Conservation (phyloP, 2,329 filamentous ascomycete species). For the Botrytis sinoallii region DNA sequence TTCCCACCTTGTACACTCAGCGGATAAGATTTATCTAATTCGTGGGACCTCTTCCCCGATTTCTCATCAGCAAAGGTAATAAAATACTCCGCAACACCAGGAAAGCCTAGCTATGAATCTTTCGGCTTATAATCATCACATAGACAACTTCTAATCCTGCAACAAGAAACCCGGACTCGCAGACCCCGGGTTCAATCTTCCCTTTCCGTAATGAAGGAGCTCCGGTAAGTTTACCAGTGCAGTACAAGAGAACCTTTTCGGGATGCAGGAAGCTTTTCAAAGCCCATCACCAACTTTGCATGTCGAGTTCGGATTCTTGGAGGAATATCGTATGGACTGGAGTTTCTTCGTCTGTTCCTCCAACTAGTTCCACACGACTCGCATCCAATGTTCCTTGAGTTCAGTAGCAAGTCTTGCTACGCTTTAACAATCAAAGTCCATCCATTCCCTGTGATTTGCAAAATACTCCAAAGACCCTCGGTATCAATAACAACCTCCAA, state of each 20-base stretch:
- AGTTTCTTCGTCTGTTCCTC: not conserved
- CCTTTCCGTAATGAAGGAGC: not conserved
- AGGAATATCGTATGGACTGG: not conserved
- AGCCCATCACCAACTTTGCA: slow-evolving; percentile 35
- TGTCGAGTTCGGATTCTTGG: slow-evolving; percentile 5
- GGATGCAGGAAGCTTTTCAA: slow-evolving; percentile 22
- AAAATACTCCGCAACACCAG: slow-evolving; percentile 14
- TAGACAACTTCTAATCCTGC: not conserved
- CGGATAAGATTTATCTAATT: slow-evolving; percentile 13
- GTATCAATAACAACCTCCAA: not conserved
- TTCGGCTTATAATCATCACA: slow-evolving; percentile 17
- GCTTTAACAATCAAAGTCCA: fast-evolving
- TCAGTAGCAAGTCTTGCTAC: not conserved
- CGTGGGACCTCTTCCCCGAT: slow-evolving; percentile 9
- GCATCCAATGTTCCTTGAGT: slow-evolving; percentile 1
- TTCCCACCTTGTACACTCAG: no score
- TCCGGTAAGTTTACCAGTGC: not conserved
- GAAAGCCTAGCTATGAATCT: slow-evolving; percentile 20
- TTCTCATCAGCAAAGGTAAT: slow-evolving; percentile 16
- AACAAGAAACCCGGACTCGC: slow-evolving; percentile 11
- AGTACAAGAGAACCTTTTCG: not conserved
- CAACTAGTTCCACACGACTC: slow-evolving; percentile 7
- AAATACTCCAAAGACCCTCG: not conserved
- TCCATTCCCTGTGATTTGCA: not conserved
- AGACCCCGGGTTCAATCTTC: slow-evolving; percentile 13